These are phyloP conservation scores for Periconia sp. DNA, from an alignment of 2,329 filamentous ascomycete genomes.

Conservation along the genomic window DNA sequence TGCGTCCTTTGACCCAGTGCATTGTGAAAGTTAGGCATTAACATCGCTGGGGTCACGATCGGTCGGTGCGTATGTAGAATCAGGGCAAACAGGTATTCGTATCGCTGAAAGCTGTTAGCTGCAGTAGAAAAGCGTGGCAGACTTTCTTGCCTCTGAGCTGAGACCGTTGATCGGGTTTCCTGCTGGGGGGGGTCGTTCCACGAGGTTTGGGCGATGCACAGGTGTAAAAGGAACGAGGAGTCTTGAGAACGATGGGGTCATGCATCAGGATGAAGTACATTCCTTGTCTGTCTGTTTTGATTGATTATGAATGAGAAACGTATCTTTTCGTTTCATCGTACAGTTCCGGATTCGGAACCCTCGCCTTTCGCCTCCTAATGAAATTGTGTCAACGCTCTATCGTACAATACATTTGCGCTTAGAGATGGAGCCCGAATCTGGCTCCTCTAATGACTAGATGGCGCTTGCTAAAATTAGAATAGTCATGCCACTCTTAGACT, in stretches of 20 bases:
- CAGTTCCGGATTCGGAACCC: constrained; percentile 3
- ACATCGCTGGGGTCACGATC: too few relatives aligned
- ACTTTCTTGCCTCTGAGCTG: too few relatives aligned
- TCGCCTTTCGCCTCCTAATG: constrained; percentile 6
- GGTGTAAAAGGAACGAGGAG: constrained; percentile 4
- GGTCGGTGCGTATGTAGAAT: too few relatives aligned
- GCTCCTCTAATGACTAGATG: constrained; percentile 5
- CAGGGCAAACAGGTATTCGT: too few relatives aligned
- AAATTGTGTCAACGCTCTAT: constrained; percentile 8
- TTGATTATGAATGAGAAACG: constrained; percentile 6
- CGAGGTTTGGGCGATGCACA: constrained; percentile 7
- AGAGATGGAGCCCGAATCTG: constrained; percentile 7
- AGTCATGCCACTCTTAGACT: constrained; percentile 8
- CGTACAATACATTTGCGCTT: neutral
- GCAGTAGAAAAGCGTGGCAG: too few relatives aligned
- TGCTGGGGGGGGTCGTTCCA: neutral
- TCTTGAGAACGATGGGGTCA: constrained; percentile 12
- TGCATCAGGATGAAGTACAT: constrained; percentile 13
- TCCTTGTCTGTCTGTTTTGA: constrained; percentile 13
- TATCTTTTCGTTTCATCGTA: too few relatives aligned
- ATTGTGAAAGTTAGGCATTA: too few relatives aligned
- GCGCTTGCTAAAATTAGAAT: constrained; percentile 10
- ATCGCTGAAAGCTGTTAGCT: too few relatives aligned
- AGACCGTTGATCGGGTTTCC: constrained; percentile 2
- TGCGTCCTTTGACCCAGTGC: too few relatives aligned